phyloP scores from a whole-genome alignment of 192 early-diverging fungal genomes.

The Backusella westeae region DNA sequence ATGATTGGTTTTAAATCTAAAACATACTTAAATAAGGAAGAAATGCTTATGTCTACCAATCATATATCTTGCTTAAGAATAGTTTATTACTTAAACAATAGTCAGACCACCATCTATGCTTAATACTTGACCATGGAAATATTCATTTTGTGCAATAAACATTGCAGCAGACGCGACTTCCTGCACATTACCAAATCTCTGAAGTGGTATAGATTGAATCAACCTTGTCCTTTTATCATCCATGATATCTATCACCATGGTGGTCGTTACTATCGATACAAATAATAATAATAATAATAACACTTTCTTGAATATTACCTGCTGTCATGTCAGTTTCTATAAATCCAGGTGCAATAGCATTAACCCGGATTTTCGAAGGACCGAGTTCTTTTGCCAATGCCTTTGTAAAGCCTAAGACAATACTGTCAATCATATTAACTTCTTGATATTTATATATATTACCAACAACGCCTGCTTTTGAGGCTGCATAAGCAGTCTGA shows the following conservation, averaged over 20 bases:
- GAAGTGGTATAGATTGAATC: slow-evolving; percentile 46
- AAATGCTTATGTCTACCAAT: too few relatives aligned
- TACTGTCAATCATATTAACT: neutral
- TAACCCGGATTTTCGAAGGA: slow-evolving; percentile 67
- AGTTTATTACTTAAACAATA: neutral
- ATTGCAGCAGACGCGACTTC: slow-evolving; percentile 61
- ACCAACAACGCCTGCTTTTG: slow-evolving; percentile 86
- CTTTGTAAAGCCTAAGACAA: slow-evolving; percentile 69
- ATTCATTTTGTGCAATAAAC: slow-evolving; percentile 56
- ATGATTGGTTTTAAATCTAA: too few relatives aligned
- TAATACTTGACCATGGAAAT: slow-evolving; percentile 52
- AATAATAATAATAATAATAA: too few relatives aligned
- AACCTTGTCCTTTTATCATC: slow-evolving; percentile 40
- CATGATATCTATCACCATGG: slow-evolving; percentile 14
- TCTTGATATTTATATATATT: neutral
- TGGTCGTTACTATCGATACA: neutral
- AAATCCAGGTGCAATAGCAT: slow-evolving; percentile 85
- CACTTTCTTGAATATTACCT: slow-evolving; percentile 26
- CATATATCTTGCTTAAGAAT: too few relatives aligned
- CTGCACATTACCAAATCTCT: slow-evolving; percentile 54
- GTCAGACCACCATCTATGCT: slow-evolving; percentile 16
- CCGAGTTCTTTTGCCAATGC: slow-evolving; percentile 82
- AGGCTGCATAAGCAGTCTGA: slow-evolving; percentile 75
- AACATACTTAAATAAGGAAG: too few relatives aligned
- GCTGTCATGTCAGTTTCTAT: slow-evolving; percentile 80